These are phyloP conservation scores for Euphorbia celastroides DNA, from an alignment of 441 rosid genomes.

Conservation along the genomic window DNA sequence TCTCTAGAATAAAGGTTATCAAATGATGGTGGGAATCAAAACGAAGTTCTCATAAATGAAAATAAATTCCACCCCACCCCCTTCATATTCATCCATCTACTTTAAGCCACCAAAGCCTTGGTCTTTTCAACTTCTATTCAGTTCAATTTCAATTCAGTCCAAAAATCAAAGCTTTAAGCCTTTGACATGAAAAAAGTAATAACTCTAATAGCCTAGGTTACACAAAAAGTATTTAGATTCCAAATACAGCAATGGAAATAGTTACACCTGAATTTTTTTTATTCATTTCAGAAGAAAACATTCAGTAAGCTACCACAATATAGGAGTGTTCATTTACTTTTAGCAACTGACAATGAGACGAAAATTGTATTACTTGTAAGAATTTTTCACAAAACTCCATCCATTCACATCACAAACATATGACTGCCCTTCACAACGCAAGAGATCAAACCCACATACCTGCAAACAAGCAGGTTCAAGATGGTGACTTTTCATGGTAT, in stretches of 20 bases:
- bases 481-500: not conserved
- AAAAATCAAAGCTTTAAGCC: too few relatives aligned
- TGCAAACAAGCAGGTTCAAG: conserved; percentile 28
- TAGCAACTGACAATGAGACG: conserved; percentile 10
- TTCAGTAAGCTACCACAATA: not conserved
- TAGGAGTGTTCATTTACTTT: not conserved
- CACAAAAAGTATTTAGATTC: too few relatives aligned
- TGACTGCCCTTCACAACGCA: conserved; percentile 95
- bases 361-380: conserved; percentile 68
- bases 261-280: not conserved
- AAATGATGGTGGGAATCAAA: not conserved
- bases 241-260: not conserved
- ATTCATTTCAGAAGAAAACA: not conserved
- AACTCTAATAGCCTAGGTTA: not conserved
- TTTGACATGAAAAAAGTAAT: not conserved
- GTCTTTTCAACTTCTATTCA: too few relatives aligned
- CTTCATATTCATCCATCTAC: not conserved
- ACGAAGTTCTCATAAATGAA: not conserved
- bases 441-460: conserved; percentile 99
- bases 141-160: too few relatives aligned
- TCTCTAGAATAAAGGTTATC: not conserved
- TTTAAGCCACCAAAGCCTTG: conserved; percentile 2
- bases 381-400: conserved; percentile 99
- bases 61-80: too few relatives aligned
- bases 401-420: conserved; percentile 99